Evolutionary conservation across 768 basidiomycete genomes (phyloP), one percentile per base, ranked within the genome.

Genomic region (Mrakia gelida): DNA sequence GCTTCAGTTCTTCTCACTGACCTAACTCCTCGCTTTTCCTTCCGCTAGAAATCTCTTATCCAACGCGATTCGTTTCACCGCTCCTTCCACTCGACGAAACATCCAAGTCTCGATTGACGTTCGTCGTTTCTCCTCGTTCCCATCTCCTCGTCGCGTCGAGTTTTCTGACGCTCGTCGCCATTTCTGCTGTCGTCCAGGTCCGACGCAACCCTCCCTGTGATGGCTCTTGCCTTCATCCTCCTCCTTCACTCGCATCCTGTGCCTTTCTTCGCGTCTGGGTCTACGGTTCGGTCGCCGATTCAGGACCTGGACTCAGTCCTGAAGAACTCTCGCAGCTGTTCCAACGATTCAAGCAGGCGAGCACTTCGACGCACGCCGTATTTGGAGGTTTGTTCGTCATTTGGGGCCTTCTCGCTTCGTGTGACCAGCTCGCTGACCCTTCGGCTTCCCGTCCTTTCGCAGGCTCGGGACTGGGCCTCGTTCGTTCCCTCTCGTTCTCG

Each of bases 81-180:
- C 61, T 7, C 38, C 67, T 2, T 68, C 65, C 15, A 34, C 72
- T 18, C 75, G 82, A 21, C 82, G 84, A 21, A 73, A 79, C 23
- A 86, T 86, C 54, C 77, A 79, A 23, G 83, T 86, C n/a, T 78
- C 77, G 26, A 82, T 84, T 41, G 85, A 86, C 59, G 59, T 59
- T 2, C 26, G 59, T 59, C 45, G 9, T 15, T 15, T 45, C 45
- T 45, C 11, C 11, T 1, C 45, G 11, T 45, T 45, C 45, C 7
- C 4, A 15, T 15, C 15, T 13, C 11, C 45, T 45, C 45, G 45
- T 45, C 45, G 41, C 45, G 45, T 45, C 45, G 45, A 45, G 11
- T 10, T 45, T 11, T 45, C 45, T 45, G 45, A 45, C 45, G 2
- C 45, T n/a, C n/a, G n/a, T n/a, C n/a, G n/a, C n/a, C n/a, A n/a